Percentiles rank a stretch among this genome's conserved stretches.
These are phyloP conservation scores for Prosopis cineraria DNA, from an alignment of 306 rosid species.

Conservation along the genomic window DNA sequence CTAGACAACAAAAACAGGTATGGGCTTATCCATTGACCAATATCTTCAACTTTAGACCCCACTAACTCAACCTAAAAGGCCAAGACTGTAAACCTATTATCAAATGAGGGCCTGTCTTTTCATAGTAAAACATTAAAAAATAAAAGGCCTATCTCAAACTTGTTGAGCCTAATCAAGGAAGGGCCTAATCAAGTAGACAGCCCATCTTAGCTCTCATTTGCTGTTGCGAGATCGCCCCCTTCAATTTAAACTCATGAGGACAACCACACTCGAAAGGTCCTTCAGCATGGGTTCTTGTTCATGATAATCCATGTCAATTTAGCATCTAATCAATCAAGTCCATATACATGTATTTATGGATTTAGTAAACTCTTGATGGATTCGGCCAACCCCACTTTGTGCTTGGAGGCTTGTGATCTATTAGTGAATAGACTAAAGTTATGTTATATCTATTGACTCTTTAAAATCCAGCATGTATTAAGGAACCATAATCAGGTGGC, in stretches of 20 bases:
- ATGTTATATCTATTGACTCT: no score
- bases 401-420: no score
- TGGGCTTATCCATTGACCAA: background rate
- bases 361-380: no score
- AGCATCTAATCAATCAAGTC: no score
- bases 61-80: background rate
- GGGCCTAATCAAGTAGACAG: background rate
- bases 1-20: no score
- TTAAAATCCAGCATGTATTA: no score
- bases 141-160: background rate
- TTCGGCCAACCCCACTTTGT: no score
- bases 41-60: background rate
- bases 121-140: background rate
- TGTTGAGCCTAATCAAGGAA: background rate
- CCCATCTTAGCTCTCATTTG: background rate
- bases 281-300: background rate
- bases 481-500: no score
- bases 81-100: background rate
- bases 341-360: no score
- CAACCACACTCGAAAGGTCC: background rate
- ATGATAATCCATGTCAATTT: background rate
- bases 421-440: no score
- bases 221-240: background rate
- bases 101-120: background rate
- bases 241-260: background rate